Percentiles rank a stretch among this genome's conserved stretches.
Evolutionary conservation across 2,329 filamentous ascomycete genomes (phyloP).

Genomic region (Fusarium avenaceum): DNA sequence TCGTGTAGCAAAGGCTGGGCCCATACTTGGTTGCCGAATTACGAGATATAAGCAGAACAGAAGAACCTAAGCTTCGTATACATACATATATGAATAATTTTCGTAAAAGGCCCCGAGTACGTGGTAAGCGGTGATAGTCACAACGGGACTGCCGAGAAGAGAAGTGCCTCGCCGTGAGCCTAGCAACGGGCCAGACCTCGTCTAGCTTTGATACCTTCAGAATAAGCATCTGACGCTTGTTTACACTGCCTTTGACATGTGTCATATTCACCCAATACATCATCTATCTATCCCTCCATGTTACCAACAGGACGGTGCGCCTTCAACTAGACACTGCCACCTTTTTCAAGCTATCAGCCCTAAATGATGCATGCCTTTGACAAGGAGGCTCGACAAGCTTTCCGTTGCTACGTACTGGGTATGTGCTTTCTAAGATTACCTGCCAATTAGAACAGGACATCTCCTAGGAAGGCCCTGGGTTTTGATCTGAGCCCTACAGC

Average conservation of each 20-base stretch:
- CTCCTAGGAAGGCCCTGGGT: slow-evolving; percentile 10
- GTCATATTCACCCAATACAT: slow-evolving; percentile 24
- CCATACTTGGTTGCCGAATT: not conserved
- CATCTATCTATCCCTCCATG: slow-evolving; percentile 17
- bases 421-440: slow-evolving; percentile 36
- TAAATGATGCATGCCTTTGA: slow-evolving; percentile 41
- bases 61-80: slow-evolving; percentile 5
- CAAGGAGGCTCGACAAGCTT: slow-evolving; percentile 31
- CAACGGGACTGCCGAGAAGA: slow-evolving; percentile 11
- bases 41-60: not conserved
- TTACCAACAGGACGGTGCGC: slow-evolving; percentile 38
- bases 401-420: slow-evolving; percentile 10
- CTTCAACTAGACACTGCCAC: slow-evolving; percentile 37
- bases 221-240: slow-evolving; percentile 39
- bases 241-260: slow-evolving; percentile 36
- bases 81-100: slow-evolving; percentile 8
- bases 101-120: slow-evolving; percentile 12
- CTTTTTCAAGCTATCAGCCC: slow-evolving; percentile 37
- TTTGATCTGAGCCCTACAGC: slow-evolving; percentile 38
- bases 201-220: slow-evolving; percentile 8
- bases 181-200: not conserved
- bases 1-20: not conserved
- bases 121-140: slow-evolving; percentile 14
- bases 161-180: slow-evolving; percentile 30
- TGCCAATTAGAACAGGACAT: slow-evolving; percentile 28